These are phyloP conservation scores for Hyaloperonospora brassicae DNA, from an alignment of 352 stramenopile species.

Conservation along the genomic window DNA sequence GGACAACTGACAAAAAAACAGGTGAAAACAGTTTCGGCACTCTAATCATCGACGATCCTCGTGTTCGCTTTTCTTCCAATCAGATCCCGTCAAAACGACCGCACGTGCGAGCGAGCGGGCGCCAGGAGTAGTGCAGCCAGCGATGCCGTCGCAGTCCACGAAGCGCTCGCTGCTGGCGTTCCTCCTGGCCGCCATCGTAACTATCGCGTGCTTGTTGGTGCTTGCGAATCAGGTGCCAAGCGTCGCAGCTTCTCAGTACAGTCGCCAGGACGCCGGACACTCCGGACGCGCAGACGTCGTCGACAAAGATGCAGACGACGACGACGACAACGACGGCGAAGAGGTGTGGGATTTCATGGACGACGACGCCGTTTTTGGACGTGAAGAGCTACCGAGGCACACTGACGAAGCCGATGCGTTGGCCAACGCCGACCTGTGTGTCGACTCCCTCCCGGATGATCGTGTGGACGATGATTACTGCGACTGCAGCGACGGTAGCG, in stretches of 20 bases:
- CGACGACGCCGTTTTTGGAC: constrained; percentile 33
- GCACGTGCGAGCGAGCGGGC: too few relatives aligned
- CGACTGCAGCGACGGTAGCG: constrained; percentile 87
- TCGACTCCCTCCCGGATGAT: constrained; percentile 23
- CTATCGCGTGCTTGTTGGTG: constrained; percentile 17
- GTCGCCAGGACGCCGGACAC: constrained; percentile 9
- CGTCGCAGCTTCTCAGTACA: constrained; percentile 3
- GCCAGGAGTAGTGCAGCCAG: background rate
- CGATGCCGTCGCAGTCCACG: constrained; percentile 6
- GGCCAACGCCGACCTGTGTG: constrained; percentile 16
- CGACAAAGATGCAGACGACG: constrained; percentile 39
- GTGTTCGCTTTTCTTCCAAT: too few relatives aligned
- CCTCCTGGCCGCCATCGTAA: constrained; percentile 15
- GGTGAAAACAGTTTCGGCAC: too few relatives aligned
- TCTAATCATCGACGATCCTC: too few relatives aligned
- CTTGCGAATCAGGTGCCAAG: constrained; percentile 15
- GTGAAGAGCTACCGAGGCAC: constrained; percentile 6
- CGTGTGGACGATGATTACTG: constrained; percentile 90
- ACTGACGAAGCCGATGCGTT: background rate
- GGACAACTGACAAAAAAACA: too few relatives aligned
- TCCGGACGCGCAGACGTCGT: constrained; percentile 15
- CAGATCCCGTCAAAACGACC: too few relatives aligned
- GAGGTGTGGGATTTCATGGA: constrained; percentile 57
- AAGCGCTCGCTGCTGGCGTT: constrained; percentile 10
- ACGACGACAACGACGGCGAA: constrained; percentile 20